Evolutionary conservation across 257 asterid genomes (phyloP).

Genomic region (Penstemon eatonii): DNA sequence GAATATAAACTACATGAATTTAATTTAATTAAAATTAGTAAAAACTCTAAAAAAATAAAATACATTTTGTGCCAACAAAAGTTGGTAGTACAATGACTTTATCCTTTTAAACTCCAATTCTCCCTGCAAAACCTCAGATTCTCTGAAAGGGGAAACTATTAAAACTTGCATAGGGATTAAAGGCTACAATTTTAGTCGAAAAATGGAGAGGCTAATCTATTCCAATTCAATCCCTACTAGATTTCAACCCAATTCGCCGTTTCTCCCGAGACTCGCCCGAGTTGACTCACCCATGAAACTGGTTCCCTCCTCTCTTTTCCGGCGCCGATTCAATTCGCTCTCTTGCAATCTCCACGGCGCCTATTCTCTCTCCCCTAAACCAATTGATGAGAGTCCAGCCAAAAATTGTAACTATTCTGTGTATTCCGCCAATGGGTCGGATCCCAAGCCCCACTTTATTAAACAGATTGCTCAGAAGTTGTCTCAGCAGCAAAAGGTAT

Average conservation of each 20-base stretch:
- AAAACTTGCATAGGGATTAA: no score
- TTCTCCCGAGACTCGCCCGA: slow-evolving; percentile 42
- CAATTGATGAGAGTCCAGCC: slow-evolving; percentile 23
- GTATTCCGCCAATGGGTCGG: slow-evolving; percentile 39
- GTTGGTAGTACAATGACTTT: no score
- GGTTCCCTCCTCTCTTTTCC: slow-evolving; percentile 14
- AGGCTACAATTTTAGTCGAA: no score
- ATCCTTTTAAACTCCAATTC: no score
- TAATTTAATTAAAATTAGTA: no score
- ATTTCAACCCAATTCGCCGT: slow-evolving; percentile 31
- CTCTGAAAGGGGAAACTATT: no score
- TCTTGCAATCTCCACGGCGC: slow-evolving; percentile 37
- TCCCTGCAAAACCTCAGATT: no score
- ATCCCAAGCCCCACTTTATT: slow-evolving; percentile 35
- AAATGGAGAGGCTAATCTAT: slow-evolving; percentile 66
- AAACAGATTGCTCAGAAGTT: slow-evolving; percentile 29
- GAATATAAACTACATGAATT: no score
- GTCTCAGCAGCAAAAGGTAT: slow-evolving; percentile 50
- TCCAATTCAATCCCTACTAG: slow-evolving; percentile 53
- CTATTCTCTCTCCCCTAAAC: slow-evolving; percentile 25
- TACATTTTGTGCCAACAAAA: no score
- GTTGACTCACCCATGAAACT: slow-evolving; percentile 28
- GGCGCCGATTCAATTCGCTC: slow-evolving; percentile 35
- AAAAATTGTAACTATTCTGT: slow-evolving; percentile 8
- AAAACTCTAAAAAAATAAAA: no score